Evolutionary conservation across 2,329 filamentous ascomycete genomes (phyloP).

Genomic region (Exophiala sideris): DNA sequence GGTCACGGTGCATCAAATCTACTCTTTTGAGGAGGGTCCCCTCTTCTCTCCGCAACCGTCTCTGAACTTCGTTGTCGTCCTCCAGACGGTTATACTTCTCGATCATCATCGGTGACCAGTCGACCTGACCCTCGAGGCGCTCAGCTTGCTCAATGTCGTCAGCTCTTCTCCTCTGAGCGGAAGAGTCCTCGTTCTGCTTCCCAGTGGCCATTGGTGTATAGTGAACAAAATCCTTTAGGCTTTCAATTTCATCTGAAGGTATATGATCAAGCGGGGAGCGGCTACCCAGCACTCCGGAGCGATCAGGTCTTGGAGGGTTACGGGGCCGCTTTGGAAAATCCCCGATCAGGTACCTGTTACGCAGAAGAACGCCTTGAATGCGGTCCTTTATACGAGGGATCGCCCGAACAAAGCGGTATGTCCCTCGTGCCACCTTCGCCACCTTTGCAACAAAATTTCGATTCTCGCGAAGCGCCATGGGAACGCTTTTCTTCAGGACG

Average conservation of each 20-base stretch:
- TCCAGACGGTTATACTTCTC: neutral
- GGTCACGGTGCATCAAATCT: conserved; percentile 5
- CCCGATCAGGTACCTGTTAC: conserved; percentile 31
- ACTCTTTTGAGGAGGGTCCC: neutral
- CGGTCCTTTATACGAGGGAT: conserved; percentile 42
- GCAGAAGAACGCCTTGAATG: conserved; percentile 41
- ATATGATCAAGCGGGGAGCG: conserved; percentile 22
- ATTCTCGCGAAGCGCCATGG: conserved; percentile 35
- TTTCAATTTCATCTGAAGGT: conserved; percentile 3
- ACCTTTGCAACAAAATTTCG: conserved; percentile 29
- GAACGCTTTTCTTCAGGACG: conserved; percentile 38
- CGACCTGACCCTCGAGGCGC: conserved; percentile 8
- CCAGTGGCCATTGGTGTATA: neutral
- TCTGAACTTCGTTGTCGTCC: neutral
- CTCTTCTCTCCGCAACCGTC: neutral
- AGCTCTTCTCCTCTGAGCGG: neutral
- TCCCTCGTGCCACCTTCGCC: conserved; percentile 35
- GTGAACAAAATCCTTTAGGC: neutral
- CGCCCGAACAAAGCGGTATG: conserved; percentile 35
- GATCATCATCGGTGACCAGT: neutral
- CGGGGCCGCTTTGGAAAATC: conserved; percentile 24
- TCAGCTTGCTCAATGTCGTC: conserved; percentile 5
- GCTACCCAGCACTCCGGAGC: conserved; percentile 19
- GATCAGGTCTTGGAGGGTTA: conserved; percentile 1
- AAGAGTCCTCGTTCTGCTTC: neutral